Evolutionary conservation across 441 rosid species (phyloP).

Genomic region (Flueggea neowawraea): DNA sequence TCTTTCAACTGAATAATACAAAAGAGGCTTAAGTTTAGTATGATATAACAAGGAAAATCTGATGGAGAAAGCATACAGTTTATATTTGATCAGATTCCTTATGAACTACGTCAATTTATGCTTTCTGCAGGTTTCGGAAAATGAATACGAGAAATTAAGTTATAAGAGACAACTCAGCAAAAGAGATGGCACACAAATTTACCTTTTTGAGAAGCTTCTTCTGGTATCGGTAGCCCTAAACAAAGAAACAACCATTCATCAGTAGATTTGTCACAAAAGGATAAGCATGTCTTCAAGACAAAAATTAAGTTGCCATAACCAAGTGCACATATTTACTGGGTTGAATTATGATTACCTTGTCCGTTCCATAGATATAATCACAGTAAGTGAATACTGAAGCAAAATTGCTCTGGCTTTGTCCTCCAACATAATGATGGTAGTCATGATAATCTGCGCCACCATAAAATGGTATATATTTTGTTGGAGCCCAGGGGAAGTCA

Average conservation of each 20-base stretch:
- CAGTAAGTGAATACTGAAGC: conserved; percentile 95
- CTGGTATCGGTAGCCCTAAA: conserved; percentile 10
- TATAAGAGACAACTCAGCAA: neutral
- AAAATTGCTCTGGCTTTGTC: conserved; percentile 90
- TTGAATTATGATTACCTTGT: conserved; percentile 49
- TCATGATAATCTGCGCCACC: conserved; percentile 96
- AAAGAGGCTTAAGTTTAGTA: conserved; percentile 5
- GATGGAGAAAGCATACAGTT: neutral
- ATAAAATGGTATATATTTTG: conserved; percentile 83
- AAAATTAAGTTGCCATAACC: neutral
- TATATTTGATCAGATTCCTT: neutral
- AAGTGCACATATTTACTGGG: neutral
- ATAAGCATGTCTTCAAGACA: too few relatives aligned
- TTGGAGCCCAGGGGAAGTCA: conserved; percentile 81
- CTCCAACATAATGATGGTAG: conserved; percentile 93
- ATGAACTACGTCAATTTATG: neutral
- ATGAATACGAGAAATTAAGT: neutral
- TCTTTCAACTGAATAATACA: conserved; percentile 44
- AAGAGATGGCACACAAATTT: conserved; percentile 7
- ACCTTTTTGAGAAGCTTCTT: conserved; percentile 55
- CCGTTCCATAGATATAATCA: conserved; percentile 88
- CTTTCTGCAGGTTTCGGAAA: neutral
- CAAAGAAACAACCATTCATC: neutral
- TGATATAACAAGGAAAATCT: neutral
- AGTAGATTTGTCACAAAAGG: neutral